Percentiles rank a stretch among this genome's conserved stretches.
Conservation (phyloP, 192 early-diverging fungal species). For the Phycomyces blakesleeanus region DNA sequence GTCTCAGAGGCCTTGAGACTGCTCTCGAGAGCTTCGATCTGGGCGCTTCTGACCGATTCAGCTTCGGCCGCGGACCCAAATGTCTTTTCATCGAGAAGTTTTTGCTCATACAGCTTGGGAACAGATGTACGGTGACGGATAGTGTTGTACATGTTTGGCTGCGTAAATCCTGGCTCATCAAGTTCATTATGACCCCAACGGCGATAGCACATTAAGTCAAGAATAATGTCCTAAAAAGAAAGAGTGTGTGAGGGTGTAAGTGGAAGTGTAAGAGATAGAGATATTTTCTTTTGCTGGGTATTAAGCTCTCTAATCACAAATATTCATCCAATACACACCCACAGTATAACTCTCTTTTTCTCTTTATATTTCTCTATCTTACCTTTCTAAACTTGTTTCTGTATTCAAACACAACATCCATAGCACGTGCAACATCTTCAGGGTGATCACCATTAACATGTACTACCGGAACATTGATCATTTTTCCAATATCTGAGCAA, state of each 20-base stretch:
- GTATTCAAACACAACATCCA: slow-evolving; percentile 84
- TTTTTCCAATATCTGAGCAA: slow-evolving; percentile 92
- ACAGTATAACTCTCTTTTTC: background rate
- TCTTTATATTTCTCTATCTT: slow-evolving; percentile 11
- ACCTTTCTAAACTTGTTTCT: slow-evolving; percentile 87
- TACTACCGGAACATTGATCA: slow-evolving; percentile 92
- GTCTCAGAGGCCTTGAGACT: slow-evolving; percentile 56
- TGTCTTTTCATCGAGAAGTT: slow-evolving; percentile 56
- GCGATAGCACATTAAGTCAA: slow-evolving; percentile 93
- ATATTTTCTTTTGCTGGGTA: no score
- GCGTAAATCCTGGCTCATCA: slow-evolving; percentile 96
- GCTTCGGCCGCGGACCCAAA: slow-evolving; percentile 39
- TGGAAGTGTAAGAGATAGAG: no score
- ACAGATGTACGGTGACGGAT: slow-evolving; percentile 84
- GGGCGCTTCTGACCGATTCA: slow-evolving; percentile 52
- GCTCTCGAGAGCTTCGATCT: slow-evolving; percentile 57
- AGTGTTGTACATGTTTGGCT: slow-evolving; percentile 94
- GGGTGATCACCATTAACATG: slow-evolving; percentile 96
- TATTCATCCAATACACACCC: no score
- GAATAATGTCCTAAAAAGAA: slow-evolving; percentile 69
- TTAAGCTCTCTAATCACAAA: no score
- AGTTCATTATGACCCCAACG: slow-evolving; percentile 98
- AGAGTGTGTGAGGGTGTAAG: no score
- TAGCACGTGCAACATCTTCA: slow-evolving; percentile 86
- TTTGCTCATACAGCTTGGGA: slow-evolving; percentile 81